These are phyloP conservation scores for Paraphoma sp. DNA, from an alignment of 2,329 filamentous ascomycete genomes.

Conservation along the genomic window DNA sequence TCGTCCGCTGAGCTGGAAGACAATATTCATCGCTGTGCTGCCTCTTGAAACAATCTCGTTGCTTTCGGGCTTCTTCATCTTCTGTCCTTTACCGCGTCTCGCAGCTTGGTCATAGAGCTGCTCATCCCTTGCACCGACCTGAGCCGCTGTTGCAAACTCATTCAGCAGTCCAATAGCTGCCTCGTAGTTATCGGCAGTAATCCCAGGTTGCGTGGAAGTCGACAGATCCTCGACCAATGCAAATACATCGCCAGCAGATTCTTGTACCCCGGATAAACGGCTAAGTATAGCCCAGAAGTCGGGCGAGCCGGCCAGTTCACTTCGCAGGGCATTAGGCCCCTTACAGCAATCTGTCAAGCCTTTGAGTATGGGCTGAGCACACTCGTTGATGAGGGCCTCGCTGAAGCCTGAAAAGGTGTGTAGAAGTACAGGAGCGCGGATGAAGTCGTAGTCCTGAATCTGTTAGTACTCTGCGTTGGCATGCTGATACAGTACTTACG, in stretches of 20 bases:
- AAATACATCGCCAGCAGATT: conserved; percentile 80
- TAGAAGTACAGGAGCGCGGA: conserved; percentile 88
- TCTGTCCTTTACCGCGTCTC: conserved; percentile 59
- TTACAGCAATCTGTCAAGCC: conserved; percentile 83
- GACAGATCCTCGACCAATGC: conserved; percentile 80
- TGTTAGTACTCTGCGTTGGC: conserved; percentile 1
- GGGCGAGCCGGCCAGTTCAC: conserved; percentile 93
- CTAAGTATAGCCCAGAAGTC: conserved; percentile 96
- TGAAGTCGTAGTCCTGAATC: conserved; percentile 80
- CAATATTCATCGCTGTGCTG: conserved; percentile 78
- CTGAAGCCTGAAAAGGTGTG: conserved; percentile 91
- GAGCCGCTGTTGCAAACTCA: conserved; percentile 85
- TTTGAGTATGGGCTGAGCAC: conserved; percentile 76
- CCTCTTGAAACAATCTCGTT: conserved; percentile 78
- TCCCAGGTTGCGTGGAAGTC: conserved; percentile 75
- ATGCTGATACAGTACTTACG: conserved; percentile 58
- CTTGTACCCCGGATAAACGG: conserved; percentile 71
- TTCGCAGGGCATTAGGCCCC: conserved; percentile 77
- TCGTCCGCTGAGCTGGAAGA: conserved; percentile 80
- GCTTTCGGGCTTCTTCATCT: conserved; percentile 63
- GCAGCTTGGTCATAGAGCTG: conserved; percentile 67
- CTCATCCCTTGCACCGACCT: conserved; percentile 72
- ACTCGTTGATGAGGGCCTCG: conserved; percentile 76
- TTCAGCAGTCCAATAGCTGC: conserved; percentile 83
- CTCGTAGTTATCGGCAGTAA: conserved; percentile 96